These are phyloP conservation scores for Solioccasus polychromus DNA, from an alignment of 768 basidiomycete species.

Conservation along the genomic window DNA sequence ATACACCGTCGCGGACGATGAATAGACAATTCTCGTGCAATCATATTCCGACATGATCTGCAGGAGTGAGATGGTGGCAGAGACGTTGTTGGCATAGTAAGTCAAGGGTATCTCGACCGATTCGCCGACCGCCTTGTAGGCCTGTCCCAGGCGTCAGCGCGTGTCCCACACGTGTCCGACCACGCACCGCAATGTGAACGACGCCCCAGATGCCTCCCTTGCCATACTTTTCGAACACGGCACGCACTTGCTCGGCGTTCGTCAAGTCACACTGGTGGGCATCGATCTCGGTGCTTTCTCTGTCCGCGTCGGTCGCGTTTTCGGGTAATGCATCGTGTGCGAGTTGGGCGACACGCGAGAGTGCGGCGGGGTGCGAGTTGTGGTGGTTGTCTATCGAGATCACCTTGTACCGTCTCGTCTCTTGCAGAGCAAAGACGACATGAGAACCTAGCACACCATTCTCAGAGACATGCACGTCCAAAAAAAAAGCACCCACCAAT, in stretches of 20 bases:
- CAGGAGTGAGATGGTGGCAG: conserved; percentile 81
- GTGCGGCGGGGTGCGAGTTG: conserved; percentile 79
- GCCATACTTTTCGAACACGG: conserved; percentile 80
- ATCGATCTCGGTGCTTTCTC: conserved; percentile 72
- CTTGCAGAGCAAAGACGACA: conserved; percentile 81
- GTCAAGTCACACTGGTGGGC: conserved; percentile 72
- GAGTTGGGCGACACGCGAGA: conserved; percentile 75
- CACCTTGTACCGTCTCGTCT: conserved; percentile 87
- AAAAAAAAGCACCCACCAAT: conserved; percentile 54
- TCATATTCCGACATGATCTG: conserved; percentile 84
- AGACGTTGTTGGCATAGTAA: conserved; percentile 94
- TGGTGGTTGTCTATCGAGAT: conserved; percentile 94
- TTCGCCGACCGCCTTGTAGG: conserved; percentile 97
- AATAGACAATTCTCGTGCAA: conserved; percentile 89
- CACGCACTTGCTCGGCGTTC: conserved; percentile 62
- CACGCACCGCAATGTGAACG: conserved; percentile 86
- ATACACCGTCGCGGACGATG: conserved; percentile 97
- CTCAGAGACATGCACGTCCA: background rate
- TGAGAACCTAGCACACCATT: conserved; percentile 71
- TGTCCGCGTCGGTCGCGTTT: conserved; percentile 63
- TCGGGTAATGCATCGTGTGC: conserved; percentile 70
- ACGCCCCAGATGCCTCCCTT: conserved; percentile 96
- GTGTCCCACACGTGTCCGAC: background rate
- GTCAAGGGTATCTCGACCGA: conserved; percentile 88
- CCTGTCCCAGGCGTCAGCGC: conserved; percentile 44